Percentiles rank a stretch among this genome's conserved stretches.
These are phyloP conservation scores for Tulasnella sp. DNA, from an alignment of 768 basidiomycete species.

Conservation along the genomic window DNA sequence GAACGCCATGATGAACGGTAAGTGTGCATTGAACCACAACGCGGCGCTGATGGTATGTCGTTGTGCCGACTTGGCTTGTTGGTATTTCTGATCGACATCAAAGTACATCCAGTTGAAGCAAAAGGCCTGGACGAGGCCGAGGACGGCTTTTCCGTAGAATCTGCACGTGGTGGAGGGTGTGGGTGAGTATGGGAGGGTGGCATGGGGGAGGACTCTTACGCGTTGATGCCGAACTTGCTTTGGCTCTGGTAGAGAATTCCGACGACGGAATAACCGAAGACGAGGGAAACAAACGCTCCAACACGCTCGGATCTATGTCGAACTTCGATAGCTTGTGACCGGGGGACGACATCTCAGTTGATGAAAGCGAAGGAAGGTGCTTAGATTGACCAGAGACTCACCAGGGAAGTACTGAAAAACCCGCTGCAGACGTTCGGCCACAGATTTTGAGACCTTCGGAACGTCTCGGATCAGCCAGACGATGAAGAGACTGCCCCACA, in stretches of 20 bases:
- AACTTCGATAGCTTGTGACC: slow-evolving; percentile 8
- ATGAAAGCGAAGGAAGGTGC: no score
- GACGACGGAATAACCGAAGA: slow-evolving; percentile 30
- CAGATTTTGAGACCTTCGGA: background rate
- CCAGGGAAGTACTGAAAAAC: slow-evolving; percentile 17
- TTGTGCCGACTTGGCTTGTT: background rate
- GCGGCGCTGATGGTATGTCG: background rate
- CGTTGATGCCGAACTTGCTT: slow-evolving; percentile 27
- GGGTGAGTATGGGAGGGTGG: background rate
- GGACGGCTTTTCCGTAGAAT: slow-evolving; percentile 30
- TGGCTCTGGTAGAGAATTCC: slow-evolving; percentile 24
- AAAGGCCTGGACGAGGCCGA: slow-evolving; percentile 29
- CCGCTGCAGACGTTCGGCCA: background rate
- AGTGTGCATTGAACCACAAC: slow-evolving; percentile 21
- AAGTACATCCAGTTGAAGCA: slow-evolving; percentile 33
- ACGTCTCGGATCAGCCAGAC: background rate
- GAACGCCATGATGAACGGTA: slow-evolving; percentile 30
- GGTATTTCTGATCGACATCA: slow-evolving; percentile 28
- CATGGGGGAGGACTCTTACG: background rate
- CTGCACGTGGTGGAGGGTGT: background rate
- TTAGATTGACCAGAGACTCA: background rate
- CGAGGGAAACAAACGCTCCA: slow-evolving; percentile 29
- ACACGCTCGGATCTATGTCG: slow-evolving; percentile 20
- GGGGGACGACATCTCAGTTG: background rate
- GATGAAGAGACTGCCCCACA: background rate